Evolutionary conservation across 2,329 filamentous ascomycete species (phyloP), one percentile per base, ranked within the genome.

Genomic region (Geosmithia putterillii): DNA sequence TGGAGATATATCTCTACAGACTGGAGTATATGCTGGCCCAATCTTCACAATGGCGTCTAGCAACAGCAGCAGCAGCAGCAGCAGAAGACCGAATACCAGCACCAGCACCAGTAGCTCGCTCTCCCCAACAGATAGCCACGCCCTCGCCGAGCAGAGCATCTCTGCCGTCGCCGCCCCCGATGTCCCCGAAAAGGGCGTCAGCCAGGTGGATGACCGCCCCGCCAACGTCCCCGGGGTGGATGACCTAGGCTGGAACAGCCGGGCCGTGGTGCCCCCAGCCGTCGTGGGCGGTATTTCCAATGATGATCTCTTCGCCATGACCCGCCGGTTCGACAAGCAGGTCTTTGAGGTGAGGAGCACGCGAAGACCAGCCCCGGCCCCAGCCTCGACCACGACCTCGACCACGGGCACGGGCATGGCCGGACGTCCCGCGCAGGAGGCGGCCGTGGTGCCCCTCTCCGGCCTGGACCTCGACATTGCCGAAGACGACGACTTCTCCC

Each of bases 401-500:
- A n/a, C n/a, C n/a, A n/a, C n/a, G n/a, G n/a, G n/a, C n/a, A n/a
- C n/a, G n/a, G n/a, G n/a, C n/a, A n/a, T n/a, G n/a, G n/a, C n/a
- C n/a, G n/a, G n/a, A n/a, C n/a, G n/a, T n/a, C n/a, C n/a, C n/a
- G n/a, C n/a, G n/a, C n/a, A 32, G 4, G 28, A 14, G 28, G 15
- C 28, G 28, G 10, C 28, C 4, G 10, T 14, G 28, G 10, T 12
- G 6, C 62, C 62, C 1, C 71, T 83, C 1, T 83, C 82, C 6
- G 76, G 79, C 14, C 65, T 94, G 34, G 86, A 94, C 57, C 71
- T 94, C 46, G 86, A 88, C 51, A 81, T 86, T 44, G 81, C 85
- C 4, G 81, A 88, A 35, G 81, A 90, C 43, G 86, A 92, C 50
- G 83, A 89, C 45, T 92, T 92, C 57, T 86, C 83, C 0, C 86